Base-by-base conservation (phyloP, 495 filamentous ascomycete genomes). In the Extremus antarcticus region DNA sequence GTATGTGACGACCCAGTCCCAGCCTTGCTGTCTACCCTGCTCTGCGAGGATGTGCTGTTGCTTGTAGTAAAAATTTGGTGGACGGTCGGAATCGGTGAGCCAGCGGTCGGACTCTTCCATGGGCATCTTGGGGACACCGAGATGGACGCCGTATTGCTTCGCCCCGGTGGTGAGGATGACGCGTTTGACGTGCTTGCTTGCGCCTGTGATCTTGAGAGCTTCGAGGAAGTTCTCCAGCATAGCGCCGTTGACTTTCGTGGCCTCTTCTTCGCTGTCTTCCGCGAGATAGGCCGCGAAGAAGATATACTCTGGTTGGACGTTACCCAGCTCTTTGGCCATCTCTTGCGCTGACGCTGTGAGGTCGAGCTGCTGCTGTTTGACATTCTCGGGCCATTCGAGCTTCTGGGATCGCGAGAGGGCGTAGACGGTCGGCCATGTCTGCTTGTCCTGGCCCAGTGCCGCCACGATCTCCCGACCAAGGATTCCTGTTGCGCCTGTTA, bases 141-240 rank as follows among this genome's bases (percentile, higher is more conserved):
- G 68, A 61, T 80, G 73, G 1, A 79, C 75, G 24, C 80, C 76
- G 58, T 82, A 82, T 46, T 81, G 74, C 59, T 80, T 81, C 16
- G 68, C 65, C 21, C 22, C 22, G 10, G 73, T 76, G 1, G 78
- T 75, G 25, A 80, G 68, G 43, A 81, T 63, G 49, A 81, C 68
- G 40, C 72, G 71, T 58, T 77, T 76, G 41, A 80, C 55, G 2
- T 67, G 65, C 40, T 64, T 61, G 17, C 60, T 58, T 16, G 70
- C 70, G 0, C 73, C 73, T 2, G 73, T 75, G 29, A 66, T 67
- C 0, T 68, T 69, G 8, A 83, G 66, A 0, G 74, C 75, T 22
- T 67, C 25, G 29, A 80, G 66, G 59, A 80, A 80, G 59, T 75
- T 78, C 19, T 67, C 51, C 25, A 80, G 64, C 70, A 80, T 73